Evolutionary conservation across 2,329 filamentous ascomycete species (phyloP).

Genomic region (Aspergillus niger): DNA sequence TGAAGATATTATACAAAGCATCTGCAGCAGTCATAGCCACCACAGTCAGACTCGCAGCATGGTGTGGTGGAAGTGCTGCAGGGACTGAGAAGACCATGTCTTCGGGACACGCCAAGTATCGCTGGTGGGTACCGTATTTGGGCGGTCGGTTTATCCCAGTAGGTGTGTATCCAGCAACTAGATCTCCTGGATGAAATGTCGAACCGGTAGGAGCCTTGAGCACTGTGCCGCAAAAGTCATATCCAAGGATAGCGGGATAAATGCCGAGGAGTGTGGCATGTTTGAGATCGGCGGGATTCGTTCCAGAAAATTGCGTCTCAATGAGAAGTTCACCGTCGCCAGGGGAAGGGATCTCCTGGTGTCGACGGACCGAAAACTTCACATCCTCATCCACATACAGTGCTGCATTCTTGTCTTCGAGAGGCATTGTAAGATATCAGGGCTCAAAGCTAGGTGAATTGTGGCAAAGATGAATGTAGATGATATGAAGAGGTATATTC

Average conservation of each 20-base stretch:
- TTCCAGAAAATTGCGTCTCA: neutral
- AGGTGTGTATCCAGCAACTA: neutral
- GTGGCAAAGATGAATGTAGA: too few relatives aligned
- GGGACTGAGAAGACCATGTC: constrained; percentile 6
- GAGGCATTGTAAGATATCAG: too few relatives aligned
- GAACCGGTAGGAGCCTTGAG: neutral
- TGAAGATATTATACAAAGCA: neutral
- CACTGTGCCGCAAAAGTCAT: constrained; percentile 9
- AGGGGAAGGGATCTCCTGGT: too few relatives aligned
- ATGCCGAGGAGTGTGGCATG: constrained; percentile 8
- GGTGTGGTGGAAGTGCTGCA: neutral
- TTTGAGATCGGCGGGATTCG: constrained; percentile 10
- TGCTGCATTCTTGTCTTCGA: too few relatives aligned
- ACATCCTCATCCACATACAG: too few relatives aligned
- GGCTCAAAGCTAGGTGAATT: too few relatives aligned
- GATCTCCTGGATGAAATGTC: neutral
- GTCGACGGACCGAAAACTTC: too few relatives aligned
- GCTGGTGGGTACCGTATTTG: constrained; percentile 4
- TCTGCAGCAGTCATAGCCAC: neutral
- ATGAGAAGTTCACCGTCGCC: too few relatives aligned
- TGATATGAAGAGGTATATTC: too few relatives aligned
- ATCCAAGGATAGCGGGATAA: constrained; percentile 5
- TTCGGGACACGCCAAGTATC: neutral
- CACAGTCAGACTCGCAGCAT: neutral
- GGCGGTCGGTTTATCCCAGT: neutral